Percentiles rank a stretch among this genome's conserved stretches.
Evolutionary conservation across 495 filamentous ascomycete species (phyloP).

Genomic region (Trichocladium antarcticum): DNA sequence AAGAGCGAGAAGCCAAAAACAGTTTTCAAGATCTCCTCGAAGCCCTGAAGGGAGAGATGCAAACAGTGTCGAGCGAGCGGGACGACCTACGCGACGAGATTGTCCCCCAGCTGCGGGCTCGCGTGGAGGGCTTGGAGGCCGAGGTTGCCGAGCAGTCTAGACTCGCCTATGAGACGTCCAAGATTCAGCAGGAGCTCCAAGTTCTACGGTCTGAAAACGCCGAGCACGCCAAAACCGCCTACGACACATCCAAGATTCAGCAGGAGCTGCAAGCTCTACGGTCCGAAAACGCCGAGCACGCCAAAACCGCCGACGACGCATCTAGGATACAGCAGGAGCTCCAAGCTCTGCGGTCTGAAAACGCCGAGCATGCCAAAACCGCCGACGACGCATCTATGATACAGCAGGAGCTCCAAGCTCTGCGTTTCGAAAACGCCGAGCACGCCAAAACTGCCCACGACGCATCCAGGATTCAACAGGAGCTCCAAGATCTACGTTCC

Average conservation of each 20-base stretch:
- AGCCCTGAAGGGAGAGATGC: constrained; percentile 71
- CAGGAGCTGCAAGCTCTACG: constrained; percentile 63
- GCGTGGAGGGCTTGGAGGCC: constrained; percentile 65
- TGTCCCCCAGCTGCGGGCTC: constrained; percentile 58
- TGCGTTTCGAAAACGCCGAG: constrained; percentile 46
- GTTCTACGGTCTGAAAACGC: constrained; percentile 55
- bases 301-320: too few species aligned
- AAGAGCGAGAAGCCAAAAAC: constrained; percentile 80
- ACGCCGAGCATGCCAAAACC: constrained; percentile 55
- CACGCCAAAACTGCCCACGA: constrained; percentile 63
- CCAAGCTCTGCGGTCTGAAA: too few species aligned
- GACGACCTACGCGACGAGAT: constrained; percentile 86
- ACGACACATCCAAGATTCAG: constrained; percentile 50
- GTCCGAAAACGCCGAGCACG: constrained; percentile 60
- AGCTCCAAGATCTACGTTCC: constrained; percentile 55
- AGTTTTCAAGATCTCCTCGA: constrained; percentile 87
- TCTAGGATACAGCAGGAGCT: too few species aligned
- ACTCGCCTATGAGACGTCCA: constrained; percentile 61
- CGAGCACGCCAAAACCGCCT: constrained; percentile 1
- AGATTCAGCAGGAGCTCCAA: constrained; percentile 71
- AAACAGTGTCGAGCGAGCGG: constrained; percentile 72
- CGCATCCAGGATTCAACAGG: constrained; percentile 66
- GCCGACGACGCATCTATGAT: constrained; percentile 65
- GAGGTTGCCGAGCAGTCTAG: constrained; percentile 55
- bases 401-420: constrained; percentile 61